These are phyloP conservation scores for Alternaria ethzedia DNA, from an alignment of 2,329 filamentous ascomycete genomes.

Conservation along the genomic window DNA sequence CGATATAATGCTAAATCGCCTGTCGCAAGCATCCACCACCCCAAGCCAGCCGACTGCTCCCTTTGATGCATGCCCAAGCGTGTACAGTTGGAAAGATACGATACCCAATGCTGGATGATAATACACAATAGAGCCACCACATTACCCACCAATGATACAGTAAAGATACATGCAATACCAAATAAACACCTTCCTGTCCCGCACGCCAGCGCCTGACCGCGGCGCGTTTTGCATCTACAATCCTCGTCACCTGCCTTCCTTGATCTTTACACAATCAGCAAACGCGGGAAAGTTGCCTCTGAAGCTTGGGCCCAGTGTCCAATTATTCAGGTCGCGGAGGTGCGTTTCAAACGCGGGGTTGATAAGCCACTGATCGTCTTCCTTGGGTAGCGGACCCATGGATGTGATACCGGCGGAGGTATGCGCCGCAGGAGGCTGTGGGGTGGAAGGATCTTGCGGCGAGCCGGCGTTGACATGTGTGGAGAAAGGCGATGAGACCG, in stretches of 20 bases:
- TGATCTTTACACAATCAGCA: slow-evolving; percentile 41
- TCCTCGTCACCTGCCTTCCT: slow-evolving; percentile 28
- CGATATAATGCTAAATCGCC: background rate
- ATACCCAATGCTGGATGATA: slow-evolving; percentile 9
- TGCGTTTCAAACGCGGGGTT: slow-evolving; percentile 89
- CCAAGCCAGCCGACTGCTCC: background rate
- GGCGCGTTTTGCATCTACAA: slow-evolving; percentile 17
- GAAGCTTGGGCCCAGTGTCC: slow-evolving; percentile 77
- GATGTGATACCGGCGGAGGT: slow-evolving; percentile 23
- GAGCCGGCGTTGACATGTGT: slow-evolving; percentile 39
- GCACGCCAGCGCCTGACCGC: background rate
- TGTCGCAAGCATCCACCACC: background rate
- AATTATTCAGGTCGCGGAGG: slow-evolving; percentile 76
- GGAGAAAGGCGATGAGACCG: slow-evolving; percentile 37
- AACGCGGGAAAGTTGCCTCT: slow-evolving; percentile 68
- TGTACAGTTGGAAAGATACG: background rate
- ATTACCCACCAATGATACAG: background rate
- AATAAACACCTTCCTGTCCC: slow-evolving; percentile 1
- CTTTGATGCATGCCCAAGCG: background rate
- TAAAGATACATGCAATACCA: slow-evolving; percentile 8
- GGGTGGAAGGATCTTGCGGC: slow-evolving; percentile 32
- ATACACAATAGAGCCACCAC: slow-evolving; percentile 10
- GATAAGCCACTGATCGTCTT: slow-evolving; percentile 71
- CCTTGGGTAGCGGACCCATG: slow-evolving; percentile 24
- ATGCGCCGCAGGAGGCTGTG: slow-evolving; percentile 20